Evolutionary conservation across 208 protist genomes (phyloP).

Genomic region (Acanthamoeba sp.): DNA sequence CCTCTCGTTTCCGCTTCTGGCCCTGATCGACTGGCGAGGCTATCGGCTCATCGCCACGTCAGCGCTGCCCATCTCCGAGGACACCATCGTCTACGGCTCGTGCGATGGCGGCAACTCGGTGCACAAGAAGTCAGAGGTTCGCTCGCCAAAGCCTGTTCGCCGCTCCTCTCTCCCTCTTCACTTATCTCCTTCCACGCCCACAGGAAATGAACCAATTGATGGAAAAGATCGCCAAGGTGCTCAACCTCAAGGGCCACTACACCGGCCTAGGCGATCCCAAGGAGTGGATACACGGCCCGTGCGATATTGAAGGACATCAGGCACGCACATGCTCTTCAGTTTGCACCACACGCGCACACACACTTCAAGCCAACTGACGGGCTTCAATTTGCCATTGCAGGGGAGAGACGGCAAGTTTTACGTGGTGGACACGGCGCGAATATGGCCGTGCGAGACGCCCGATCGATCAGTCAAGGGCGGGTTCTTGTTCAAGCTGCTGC

Average conservation of each 20-base stretch:
- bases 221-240: conserved; percentile 80
- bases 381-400: background rate
- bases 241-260: conserved; percentile 81
- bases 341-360: too few species aligned
- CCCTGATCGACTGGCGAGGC: conserved; percentile 83
- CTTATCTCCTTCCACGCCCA: too few species aligned
- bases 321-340: too few species aligned
- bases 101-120: conserved; percentile 79
- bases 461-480: conserved; percentile 67
- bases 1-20: conserved; percentile 81
- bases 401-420: conserved; percentile 68
- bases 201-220: conserved; percentile 79
- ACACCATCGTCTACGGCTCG: conserved; percentile 83
- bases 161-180: background rate
- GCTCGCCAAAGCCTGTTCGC: too few species aligned
- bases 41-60: conserved; percentile 81
- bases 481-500: conserved; percentile 70
- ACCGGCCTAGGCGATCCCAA: conserved; percentile 27
- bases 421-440: conserved; percentile 60
- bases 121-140: conserved; percentile 67
- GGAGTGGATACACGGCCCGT: conserved; percentile 67
- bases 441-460: conserved; percentile 67
- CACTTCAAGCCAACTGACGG: background rate
- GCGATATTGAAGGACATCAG: conserved; percentile 76
- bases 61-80: conserved; percentile 76